Percentiles rank a stretch among this genome's conserved stretches.
phyloP scores from a whole-genome alignment of 257 asterid genomes.

The Solanum corneliomulleri region DNA sequence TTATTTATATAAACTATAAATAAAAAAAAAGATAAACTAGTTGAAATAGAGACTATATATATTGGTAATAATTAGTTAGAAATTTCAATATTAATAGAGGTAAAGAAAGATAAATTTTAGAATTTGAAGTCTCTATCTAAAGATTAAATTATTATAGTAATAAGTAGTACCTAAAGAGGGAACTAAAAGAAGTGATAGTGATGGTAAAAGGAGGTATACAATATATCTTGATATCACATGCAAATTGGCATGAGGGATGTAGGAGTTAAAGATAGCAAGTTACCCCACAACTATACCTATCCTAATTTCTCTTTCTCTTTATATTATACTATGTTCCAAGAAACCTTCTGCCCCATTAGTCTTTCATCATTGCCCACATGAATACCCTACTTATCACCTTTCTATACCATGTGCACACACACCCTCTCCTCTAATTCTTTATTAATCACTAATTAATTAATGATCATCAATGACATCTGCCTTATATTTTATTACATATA shows the following conservation, averaged over 20 bases:
- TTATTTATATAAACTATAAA: too few relatives aligned
- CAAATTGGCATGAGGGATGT: constrained; percentile 1
- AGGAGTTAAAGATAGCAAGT: background rate
- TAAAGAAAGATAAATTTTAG: background rate
- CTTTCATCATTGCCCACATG: constrained; percentile 2
- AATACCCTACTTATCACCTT: background rate
- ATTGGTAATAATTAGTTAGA: background rate
- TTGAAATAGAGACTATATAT: too few relatives aligned
- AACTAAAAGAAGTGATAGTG: background rate
- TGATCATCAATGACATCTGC: background rate
- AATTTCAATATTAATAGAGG: background rate
- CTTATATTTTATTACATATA: background rate
- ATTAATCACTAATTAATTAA: background rate
- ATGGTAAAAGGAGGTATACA: background rate
- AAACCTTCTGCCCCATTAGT: constrained; percentile 1
- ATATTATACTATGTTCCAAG: background rate
- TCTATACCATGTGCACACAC: background rate
- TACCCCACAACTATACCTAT: background rate
- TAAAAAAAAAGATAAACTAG: too few relatives aligned
- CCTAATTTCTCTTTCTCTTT: background rate
- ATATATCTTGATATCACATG: background rate
- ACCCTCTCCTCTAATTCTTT: background rate
- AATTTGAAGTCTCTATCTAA: background rate
- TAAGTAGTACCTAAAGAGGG: background rate
- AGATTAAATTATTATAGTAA: background rate